phyloP scores from a whole-genome alignment of 345 rosid species.

The Erysimum cheiranthoides region DNA sequence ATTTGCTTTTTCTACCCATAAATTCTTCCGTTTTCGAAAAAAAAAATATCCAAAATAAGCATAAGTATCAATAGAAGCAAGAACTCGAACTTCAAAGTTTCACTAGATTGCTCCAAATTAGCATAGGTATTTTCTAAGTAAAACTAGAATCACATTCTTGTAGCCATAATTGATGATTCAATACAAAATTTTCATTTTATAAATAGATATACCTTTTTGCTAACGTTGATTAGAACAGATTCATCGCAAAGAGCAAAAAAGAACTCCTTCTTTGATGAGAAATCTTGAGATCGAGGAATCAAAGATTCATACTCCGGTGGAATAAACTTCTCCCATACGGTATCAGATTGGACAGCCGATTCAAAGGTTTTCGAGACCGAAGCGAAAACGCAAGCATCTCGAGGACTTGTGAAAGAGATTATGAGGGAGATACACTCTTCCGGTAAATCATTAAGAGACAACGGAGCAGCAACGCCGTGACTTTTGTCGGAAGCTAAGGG shows the following conservation, averaged over 20 bases:
- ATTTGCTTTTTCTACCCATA: conserved; percentile 20
- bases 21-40: neutral
- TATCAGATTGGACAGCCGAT: conserved; percentile 52
- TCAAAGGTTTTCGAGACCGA: conserved; percentile 50
- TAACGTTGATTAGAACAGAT: conserved; percentile 48
- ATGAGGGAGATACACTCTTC: conserved; percentile 51
- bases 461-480: neutral
- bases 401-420: conserved; percentile 52
- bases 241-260: conserved; percentile 52
- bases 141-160: neutral
- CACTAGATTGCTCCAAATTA: neutral
- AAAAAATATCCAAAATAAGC: neutral
- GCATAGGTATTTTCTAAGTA: neutral
- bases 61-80: neutral
- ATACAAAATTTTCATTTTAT: neutral
- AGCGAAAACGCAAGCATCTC: conserved; percentile 49
- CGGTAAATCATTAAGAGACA: conserved; percentile 22
- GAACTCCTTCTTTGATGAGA: conserved; percentile 50
- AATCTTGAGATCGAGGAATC: neutral
- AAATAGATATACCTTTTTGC: conserved; percentile 47
- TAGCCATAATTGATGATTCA: too few species aligned
- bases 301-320: conserved; percentile 48
- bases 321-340: conserved; percentile 55
- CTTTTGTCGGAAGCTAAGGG: neutral
- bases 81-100: neutral